phyloP scores from a whole-genome alignment of 1,284 basidiomycete genomes.

The Ganoderma sinense region DNA sequence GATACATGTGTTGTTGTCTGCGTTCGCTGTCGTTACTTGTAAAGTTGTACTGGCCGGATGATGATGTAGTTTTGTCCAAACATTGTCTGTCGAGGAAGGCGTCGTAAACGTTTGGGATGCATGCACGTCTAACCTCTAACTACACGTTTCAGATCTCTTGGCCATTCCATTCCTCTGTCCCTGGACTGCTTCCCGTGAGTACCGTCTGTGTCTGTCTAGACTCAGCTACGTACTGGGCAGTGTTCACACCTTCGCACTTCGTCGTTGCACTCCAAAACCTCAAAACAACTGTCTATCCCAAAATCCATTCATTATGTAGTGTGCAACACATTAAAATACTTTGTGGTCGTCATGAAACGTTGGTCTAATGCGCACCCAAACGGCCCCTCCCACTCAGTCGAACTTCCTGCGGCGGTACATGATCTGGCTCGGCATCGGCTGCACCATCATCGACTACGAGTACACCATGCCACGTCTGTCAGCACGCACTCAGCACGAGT shows the following conservation, averaged over 20 bases:
- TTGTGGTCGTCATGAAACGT: constrained; percentile 1
- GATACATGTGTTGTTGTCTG: no score
- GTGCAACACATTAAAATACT: constrained; percentile 6
- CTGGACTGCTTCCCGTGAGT: no score
- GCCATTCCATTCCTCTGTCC: no score
- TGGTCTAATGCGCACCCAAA: not conserved
- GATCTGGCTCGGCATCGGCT: constrained; percentile 45
- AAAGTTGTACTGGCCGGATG: no score
- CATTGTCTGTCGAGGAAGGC: no score
- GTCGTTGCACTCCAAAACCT: not conserved
- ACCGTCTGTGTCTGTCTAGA: no score
- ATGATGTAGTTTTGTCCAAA: no score
- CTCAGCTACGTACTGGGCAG: not conserved
- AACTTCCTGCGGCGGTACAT: constrained; percentile 52
- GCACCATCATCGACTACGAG: constrained; percentile 41
- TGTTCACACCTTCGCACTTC: not conserved
- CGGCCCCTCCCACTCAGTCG: constrained; percentile 26
- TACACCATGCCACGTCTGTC: not conserved
- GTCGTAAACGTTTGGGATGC: no score
- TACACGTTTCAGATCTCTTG: no score
- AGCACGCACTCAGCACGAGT: not conserved
- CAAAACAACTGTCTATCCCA: not conserved
- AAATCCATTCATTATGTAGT: not conserved
- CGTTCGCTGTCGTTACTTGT: no score
- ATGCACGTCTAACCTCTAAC: no score